Conservation (phyloP, 345 rosid species). For the Euclidium syriacum region DNA sequence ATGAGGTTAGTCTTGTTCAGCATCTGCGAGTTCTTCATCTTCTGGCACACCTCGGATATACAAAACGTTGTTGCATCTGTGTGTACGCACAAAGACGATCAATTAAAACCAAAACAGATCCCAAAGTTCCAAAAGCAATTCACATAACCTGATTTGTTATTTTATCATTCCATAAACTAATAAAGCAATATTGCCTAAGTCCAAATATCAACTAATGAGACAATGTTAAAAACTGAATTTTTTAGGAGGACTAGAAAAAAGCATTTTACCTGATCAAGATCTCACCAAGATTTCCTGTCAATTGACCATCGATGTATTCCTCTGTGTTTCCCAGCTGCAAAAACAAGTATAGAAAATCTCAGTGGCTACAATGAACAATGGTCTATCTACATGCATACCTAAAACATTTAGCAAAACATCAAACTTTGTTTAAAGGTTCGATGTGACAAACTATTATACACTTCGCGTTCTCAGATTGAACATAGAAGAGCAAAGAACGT, state of each 20-base stretch:
- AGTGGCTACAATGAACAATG: not conserved
- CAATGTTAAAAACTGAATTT: too few species aligned
- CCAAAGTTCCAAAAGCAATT: not conserved
- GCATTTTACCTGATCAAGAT: conserved; percentile 92
- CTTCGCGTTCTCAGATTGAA: not conserved
- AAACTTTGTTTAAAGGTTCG: not conserved
- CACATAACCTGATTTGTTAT: too few species aligned
- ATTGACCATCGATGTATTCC: conserved; percentile 78
- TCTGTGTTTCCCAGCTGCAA: conserved; percentile 83
- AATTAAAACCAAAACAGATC: not conserved
- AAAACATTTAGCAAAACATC: not conserved
- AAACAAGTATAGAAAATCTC: not conserved
- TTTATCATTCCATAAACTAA: too few species aligned
- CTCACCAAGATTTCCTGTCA: conserved; percentile 89
- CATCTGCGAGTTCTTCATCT: conserved; percentile 88
- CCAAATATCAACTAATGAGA: too few species aligned
- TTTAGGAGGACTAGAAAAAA: too few species aligned
- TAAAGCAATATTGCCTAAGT: too few species aligned
- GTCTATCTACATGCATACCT: not conserved
- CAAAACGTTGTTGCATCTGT: conserved; percentile 92
- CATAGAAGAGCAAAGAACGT: not conserved
- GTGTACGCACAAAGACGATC: not conserved
- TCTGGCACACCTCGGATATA: conserved; percentile 90
- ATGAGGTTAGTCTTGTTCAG: conserved; percentile 46
- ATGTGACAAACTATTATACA: not conserved